Evolutionary conservation across 176 grass and related monocot genomes (phyloP), one percentile per base, ranked within the genome.

Genomic region (Triticum urartu): DNA sequence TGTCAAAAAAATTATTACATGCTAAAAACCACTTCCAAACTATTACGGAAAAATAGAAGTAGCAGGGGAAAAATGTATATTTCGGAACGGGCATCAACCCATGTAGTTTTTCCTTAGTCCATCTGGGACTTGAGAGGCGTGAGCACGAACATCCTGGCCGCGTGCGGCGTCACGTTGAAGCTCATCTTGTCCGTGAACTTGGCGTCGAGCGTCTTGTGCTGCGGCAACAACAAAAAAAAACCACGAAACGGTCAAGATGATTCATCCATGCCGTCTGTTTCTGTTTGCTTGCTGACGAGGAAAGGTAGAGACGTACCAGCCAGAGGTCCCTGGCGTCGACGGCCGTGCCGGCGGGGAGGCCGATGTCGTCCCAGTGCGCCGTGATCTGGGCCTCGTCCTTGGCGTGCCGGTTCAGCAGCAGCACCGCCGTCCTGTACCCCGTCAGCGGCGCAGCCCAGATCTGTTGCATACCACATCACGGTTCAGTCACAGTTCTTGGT

Each of bases 91-190:
- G 50, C 50, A 54, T 54, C 50, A 18, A 54, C 50, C 50, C 50
- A 17, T 54, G 50, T 7, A 1, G 15, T 54, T 54, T 54, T 7
- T 18, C 50, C 50, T 65, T 7, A 26, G 1, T 85, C 25, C 2
- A 59, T 64, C 35, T 75, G 79, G n/a, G 48, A 30, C 20, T 11
- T 42, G 24, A 79, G 17, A 10, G 96, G 96, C 69, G 54, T 87
- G 78, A 98, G 86, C 39, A 95, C 42, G 48, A 95, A 85, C 90
- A 98, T 94, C 83, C 80, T 87, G 85, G 93, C 94, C 39, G 92
- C 72, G 40, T 90, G 92, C 36, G 86, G 79, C 20, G 82, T 79
- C 21, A 98, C 56, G 30, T 92, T 79, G 72, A 91, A 74, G 78
- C 38, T 79, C 64, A 98, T 66, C 88, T 89, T 87, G 85, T 92